Percentiles rank a stretch among this genome's conserved stretches.
Conservation (phyloP, 768 basidiomycete species). For the Lactarius tabidus region DNA sequence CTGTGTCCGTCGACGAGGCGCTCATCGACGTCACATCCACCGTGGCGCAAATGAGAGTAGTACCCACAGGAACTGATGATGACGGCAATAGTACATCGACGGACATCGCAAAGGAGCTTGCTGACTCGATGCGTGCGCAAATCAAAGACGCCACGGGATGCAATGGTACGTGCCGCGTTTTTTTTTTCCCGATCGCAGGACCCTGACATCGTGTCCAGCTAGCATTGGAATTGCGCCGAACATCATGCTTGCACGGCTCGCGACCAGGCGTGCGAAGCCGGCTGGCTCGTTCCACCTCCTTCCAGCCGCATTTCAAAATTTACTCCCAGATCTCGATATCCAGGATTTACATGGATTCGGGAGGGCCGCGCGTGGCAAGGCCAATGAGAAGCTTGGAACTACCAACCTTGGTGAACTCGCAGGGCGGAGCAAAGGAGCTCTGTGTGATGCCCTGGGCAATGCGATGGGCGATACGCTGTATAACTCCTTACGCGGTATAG, state of each 20-base stretch:
- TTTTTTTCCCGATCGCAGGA: constrained; percentile 3
- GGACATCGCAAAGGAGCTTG: constrained; percentile 73
- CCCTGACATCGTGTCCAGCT: constrained; percentile 42
- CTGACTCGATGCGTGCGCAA: constrained; percentile 74
- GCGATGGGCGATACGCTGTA: constrained; percentile 80
- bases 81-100: constrained; percentile 27
- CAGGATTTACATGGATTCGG: constrained; percentile 88
- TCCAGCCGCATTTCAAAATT: constrained; percentile 44
- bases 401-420: constrained; percentile 66
- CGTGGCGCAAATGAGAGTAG: constrained; percentile 39
- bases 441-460: constrained; percentile 75
- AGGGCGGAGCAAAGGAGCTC: constrained; percentile 54
- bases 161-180: constrained; percentile 51
- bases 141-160: constrained; percentile 79
- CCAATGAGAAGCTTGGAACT: constrained; percentile 70
- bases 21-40: constrained; percentile 79
- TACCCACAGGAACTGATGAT: constrained; percentile 29
- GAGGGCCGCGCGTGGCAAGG: constrained; percentile 67
- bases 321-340: constrained; percentile 69
- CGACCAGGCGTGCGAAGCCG: constrained; percentile 89
- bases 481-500: constrained; percentile 80
- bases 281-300: constrained; percentile 78
- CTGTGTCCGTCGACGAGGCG: constrained; percentile 95
- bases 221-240: constrained; percentile 92
- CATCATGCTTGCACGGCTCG: constrained; percentile 88